Percentiles rank a stretch among this genome's conserved stretches.
These are phyloP conservation scores for Fragilaria crotonensis DNA, from an alignment of 108 stramenopile genomes.

Conservation along the genomic window DNA sequence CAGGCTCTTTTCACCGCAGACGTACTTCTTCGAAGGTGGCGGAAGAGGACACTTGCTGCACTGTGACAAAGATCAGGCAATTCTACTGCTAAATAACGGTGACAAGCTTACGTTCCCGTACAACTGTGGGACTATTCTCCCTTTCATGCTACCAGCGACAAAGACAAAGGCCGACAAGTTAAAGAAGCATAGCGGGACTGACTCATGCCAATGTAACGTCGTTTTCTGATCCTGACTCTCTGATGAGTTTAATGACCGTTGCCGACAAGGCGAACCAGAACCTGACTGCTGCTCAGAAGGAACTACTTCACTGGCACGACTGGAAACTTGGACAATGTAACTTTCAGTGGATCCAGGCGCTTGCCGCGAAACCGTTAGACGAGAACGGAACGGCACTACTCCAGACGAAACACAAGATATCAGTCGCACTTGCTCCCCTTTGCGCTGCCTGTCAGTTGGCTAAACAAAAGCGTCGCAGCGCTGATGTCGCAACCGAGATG, in stretches of 20 bases:
- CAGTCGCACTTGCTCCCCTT: neutral
- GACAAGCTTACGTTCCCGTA: slow-evolving; percentile 13
- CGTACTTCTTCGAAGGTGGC: slow-evolving; percentile 9
- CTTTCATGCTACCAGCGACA: slow-evolving; percentile 6
- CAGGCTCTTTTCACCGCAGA: slow-evolving; percentile 14
- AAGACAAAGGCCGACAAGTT: neutral
- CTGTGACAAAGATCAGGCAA: too few species aligned
- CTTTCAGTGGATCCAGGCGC: neutral
- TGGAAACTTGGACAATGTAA: slow-evolving; percentile 17
- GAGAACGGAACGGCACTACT: neutral
- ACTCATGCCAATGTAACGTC: neutral
- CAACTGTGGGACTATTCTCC: slow-evolving; percentile 9
- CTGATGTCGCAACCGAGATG: neutral
- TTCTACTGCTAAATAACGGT: neutral
- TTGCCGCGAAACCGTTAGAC: neutral
- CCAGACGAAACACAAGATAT: neutral
- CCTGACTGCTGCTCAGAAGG: slow-evolving; percentile 31
- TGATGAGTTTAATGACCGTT: neutral
- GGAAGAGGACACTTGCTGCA: too few species aligned
- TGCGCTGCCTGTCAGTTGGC: slow-evolving; percentile 22
- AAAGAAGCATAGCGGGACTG: neutral
- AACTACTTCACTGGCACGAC: slow-evolving; percentile 29
- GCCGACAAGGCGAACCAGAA: slow-evolving; percentile 29
- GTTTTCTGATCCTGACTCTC: neutral
- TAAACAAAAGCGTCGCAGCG: slow-evolving; percentile 7